A percentile compares a stretch with the other conserved stretches of the same genome.
Conservation (phyloP, 768 basidiomycete species). For the Hebeloma cylindrosporum region DNA sequence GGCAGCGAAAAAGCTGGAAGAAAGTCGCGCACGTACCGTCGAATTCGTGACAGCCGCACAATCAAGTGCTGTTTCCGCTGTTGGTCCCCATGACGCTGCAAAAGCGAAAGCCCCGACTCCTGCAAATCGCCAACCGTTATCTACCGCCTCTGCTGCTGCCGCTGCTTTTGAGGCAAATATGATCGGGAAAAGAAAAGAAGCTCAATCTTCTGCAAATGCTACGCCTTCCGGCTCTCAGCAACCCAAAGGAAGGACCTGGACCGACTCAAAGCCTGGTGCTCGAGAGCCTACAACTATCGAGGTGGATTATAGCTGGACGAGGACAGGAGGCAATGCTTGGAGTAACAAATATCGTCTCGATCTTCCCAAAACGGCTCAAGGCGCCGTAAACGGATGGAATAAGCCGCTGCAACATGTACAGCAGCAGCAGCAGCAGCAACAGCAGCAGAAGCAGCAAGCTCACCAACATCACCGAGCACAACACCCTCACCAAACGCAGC, state of each 20-base stretch:
- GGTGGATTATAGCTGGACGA: constrained; percentile 26
- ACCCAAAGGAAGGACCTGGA: constrained; percentile 22
- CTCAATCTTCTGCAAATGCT: constrained; percentile 2
- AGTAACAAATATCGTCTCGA: constrained; percentile 24
- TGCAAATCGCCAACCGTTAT: constrained; percentile 17
- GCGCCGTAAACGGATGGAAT: constrained; percentile 19
- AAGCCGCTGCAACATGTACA: constrained; percentile 14
- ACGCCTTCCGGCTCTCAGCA: constrained; percentile 9
- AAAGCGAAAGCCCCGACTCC: constrained; percentile 13
- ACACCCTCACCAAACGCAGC: constrained; percentile 8
- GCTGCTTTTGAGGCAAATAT: constrained; percentile 19
- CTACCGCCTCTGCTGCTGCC: constrained; percentile 25
- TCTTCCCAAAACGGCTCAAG: constrained; percentile 20
- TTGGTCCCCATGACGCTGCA: constrained; percentile 14
- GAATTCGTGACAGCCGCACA: constrained; percentile 10
- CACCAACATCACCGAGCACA: constrained; percentile 9
- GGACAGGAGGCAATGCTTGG: constrained; percentile 27
- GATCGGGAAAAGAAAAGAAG: constrained; percentile 10
- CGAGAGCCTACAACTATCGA: constrained; percentile 20
- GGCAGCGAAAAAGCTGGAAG: constrained; percentile 27
- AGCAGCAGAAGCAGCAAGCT: constrained; percentile 5
- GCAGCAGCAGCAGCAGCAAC: constrained; percentile 8
- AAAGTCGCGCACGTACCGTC: constrained; percentile 15
- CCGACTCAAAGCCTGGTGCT: constrained; percentile 19
- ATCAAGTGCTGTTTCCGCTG: constrained; percentile 9